Conservation (phyloP, 345 rosid genomes). For the Nasturtium officinale region DNA sequence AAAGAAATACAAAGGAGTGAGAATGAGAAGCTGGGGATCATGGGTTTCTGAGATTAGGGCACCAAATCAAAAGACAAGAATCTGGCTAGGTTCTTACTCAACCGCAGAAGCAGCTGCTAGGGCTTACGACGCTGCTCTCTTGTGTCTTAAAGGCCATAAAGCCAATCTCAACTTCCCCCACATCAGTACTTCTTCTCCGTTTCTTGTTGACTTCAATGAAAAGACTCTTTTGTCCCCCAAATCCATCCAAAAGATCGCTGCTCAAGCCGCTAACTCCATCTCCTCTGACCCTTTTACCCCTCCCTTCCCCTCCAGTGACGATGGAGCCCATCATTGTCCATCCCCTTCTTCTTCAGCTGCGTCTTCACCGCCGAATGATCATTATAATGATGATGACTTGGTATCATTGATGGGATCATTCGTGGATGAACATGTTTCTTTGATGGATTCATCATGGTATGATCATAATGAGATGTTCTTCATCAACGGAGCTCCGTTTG, state of each 20-base stretch:
- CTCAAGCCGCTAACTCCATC: constrained; percentile 67
- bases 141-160: constrained; percentile 86
- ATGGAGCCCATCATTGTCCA: constrained; percentile 21
- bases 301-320: constrained; percentile 26
- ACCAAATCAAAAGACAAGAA: constrained; percentile 92
- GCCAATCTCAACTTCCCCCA: constrained; percentile 83
- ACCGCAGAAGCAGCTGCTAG: constrained; percentile 96
- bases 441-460: constrained; percentile 43
- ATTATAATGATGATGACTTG: constrained; percentile 36
- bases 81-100: constrained; percentile 97
- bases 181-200: constrained; percentile 44
- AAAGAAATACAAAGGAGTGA: constrained; percentile 87
- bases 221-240: constrained; percentile 74
- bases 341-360: constrained; percentile 35
- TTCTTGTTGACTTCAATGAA: constrained; percentile 42
- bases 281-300: constrained; percentile 31
- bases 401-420: constrained; percentile 38
- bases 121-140: constrained; percentile 94
- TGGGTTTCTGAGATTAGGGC: constrained; percentile 99
- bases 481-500: constrained; percentile 30
- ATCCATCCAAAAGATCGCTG: constrained; percentile 83
- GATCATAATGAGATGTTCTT: constrained; percentile 35
- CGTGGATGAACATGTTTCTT: constrained; percentile 34
- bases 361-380: constrained; percentile 23
- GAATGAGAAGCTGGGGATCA: constrained; percentile 99